Base-by-base conservation (phyloP, 495 filamentous ascomycete genomes). In the Trichoderma erinaceum region DNA sequence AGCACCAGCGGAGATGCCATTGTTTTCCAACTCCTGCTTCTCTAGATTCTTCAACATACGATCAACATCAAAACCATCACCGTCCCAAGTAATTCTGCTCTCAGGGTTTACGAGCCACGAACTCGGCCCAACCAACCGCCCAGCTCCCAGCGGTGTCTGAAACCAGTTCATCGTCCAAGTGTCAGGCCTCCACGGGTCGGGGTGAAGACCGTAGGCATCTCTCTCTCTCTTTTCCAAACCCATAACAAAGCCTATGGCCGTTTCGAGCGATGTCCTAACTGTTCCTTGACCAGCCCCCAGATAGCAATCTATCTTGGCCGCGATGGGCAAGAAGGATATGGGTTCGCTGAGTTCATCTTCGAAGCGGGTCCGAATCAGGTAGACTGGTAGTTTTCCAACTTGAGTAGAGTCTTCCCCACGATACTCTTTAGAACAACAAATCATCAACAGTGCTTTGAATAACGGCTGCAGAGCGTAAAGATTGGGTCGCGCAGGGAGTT, bases 271-370 rank as follows among this genome's bases (percentile, higher is more conserved):
- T 13, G 58, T 65, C 41, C 44, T 43, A 52, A 65, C 44, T 11
- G n/a, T 11, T 41, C 32, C 5, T 38, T 38, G 35, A 23, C 32
- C 27, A 3, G 52, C 21, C 16, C 16, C 15, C 44, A 44, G 44
- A 18, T 41, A 27, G 61, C 41, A 4, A 68, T 65, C 13, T 64
- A 43, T 25, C 48, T 21, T 23, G 50, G 16, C 38, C 3, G 44
- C 44, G n/a, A 70, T 67, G 41, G 69, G 68, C 3, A 72, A 66
- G 64, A 75, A 73, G 44, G 67, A 72, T 52, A 75, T 73, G 11
- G 70, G 72, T 65, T 69, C 72, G 69, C 73, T 73, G 32, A 72
- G 70, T 21, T 65, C 56, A 67, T 69, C 41, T 70, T 71, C 69
- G 25, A 71, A 41, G 29, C 69, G 72, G 2, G 70, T 75, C 61